These are phyloP conservation scores for Aspergillus chevalieri DNA, from an alignment of 2,329 filamentous ascomycete species.

Conservation along the genomic window DNA sequence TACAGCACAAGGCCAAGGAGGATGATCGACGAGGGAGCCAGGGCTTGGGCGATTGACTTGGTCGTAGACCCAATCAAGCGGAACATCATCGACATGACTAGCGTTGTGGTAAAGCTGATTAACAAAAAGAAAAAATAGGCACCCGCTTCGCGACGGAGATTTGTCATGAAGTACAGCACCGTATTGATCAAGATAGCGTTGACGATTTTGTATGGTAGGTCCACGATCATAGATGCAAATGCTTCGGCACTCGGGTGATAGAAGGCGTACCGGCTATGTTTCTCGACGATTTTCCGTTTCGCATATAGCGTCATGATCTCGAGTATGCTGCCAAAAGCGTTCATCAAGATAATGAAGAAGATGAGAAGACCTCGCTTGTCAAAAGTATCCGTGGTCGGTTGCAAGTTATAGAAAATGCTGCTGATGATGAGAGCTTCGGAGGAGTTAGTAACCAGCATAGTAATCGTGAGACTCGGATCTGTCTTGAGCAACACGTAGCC, in stretches of 20 bases:
- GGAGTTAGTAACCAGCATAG: conserved; percentile 61
- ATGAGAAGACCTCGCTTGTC: conserved; percentile 72
- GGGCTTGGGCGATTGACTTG: conserved; percentile 55
- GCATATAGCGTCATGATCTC: conserved; percentile 73
- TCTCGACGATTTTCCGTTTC: conserved; percentile 87
- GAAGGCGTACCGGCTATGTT: conserved; percentile 79
- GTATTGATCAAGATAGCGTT: conserved; percentile 74
- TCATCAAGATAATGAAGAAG: conserved; percentile 55
- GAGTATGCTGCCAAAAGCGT: not conserved
- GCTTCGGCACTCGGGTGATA: conserved; percentile 88
- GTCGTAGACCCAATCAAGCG: conserved; percentile 72
- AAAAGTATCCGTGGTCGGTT: conserved; percentile 62
- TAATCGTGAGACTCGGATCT: conserved; percentile 68
- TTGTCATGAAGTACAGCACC: conserved; percentile 79
- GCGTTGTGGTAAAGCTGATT: conserved; percentile 64
- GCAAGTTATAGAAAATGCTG: conserved; percentile 74
- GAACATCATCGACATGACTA: conserved; percentile 84
- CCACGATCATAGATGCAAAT: conserved; percentile 74
- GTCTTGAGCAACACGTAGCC: conserved; percentile 70
- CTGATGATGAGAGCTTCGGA: conserved; percentile 71
- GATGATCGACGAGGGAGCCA: conserved; percentile 51
- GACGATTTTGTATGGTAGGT: conserved; percentile 75
- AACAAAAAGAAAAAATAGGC: conserved; percentile 83
- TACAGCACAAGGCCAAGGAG: conserved; percentile 42
- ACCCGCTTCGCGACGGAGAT: conserved; percentile 65